Evolutionary conservation across 169 alveolate genomes (phyloP), one percentile per base, ranked within the genome.

Genomic region (Plasmodium vinckei): DNA sequence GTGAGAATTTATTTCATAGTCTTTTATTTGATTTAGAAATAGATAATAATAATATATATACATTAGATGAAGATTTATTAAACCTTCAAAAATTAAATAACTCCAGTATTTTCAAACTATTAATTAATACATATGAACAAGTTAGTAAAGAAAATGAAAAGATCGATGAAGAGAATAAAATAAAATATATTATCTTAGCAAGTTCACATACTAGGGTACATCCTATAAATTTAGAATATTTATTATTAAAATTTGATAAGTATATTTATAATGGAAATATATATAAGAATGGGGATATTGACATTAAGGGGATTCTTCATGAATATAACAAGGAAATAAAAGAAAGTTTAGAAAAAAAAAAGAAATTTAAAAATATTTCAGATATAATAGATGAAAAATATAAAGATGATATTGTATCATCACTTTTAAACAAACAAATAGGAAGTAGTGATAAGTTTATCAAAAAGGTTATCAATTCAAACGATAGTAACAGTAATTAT

Each of bases 21-120:
- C 19, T 86, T 19, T 7, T 70, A 19, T 86, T 86, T 21, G 91
- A 86, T 59, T 70, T 86, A 23, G 91, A 86, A 44, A 9, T 69
- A 9, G 1, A 33, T 33, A 73, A 72, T 25, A 61, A 68, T 9
- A 86, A 70, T 64, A 13, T 86, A 6, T 86, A 86, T 46, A 56
- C 87, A 10, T 17, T 86, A 6, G 91, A 86, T 39, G 87, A 86
- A 33, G 5, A 46, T 5, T 19, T 86, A 21, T 46, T 86, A 25
- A 86, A 86, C n/a, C 61, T 59, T 5, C 1, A 60, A 9, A 86
- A 86, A 15, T 12, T 44, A 42, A 86, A 86, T 15, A 73, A 86
- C 13, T 13, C 72, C 0, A 54, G 13, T 39, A 44, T 86, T 59
- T 59, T 86, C 21, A 72, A 51, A 39, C 59, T 86, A 4, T 21